These are phyloP conservation scores for Thozetella sp. DNA, from an alignment of 495 filamentous ascomycete genomes.

Conservation along the genomic window DNA sequence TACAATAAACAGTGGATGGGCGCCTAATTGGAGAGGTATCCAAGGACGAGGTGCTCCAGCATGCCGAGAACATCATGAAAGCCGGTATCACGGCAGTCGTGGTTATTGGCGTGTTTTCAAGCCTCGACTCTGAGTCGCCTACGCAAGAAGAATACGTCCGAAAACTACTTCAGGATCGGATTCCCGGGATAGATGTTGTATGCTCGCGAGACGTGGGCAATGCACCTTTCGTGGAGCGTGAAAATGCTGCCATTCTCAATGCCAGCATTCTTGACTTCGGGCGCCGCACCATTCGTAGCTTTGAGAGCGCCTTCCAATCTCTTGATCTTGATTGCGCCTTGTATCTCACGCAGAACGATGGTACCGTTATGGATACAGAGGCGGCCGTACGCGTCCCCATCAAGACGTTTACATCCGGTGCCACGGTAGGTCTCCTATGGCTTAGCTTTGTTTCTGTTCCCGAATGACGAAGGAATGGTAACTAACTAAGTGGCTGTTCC, in stretches of 20 bases:
- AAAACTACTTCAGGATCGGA: no score
- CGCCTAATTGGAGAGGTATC: constrained; percentile 27
- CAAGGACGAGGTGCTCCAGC: constrained; percentile 24
- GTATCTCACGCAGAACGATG: constrained; percentile 57
- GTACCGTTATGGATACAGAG: constrained; percentile 42
- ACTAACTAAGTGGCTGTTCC: no score
- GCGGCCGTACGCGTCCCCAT: constrained; percentile 49
- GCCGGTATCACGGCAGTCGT: constrained; percentile 30
- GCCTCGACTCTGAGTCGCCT: constrained; percentile 24
- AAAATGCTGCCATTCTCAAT: constrained; percentile 57
- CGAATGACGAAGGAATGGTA: no score
- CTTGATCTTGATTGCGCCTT: constrained; percentile 43
- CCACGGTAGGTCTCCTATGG: no score
- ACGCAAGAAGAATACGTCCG: no score
- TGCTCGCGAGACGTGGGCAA: constrained; percentile 41
- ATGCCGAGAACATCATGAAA: constrained; percentile 25
- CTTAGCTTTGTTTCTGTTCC: no score
- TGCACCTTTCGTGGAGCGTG: constrained; percentile 49
- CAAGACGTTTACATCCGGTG: constrained; percentile 51
- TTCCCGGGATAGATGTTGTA: constrained; percentile 19
- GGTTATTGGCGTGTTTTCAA: constrained; percentile 39
- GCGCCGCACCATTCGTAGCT: constrained; percentile 41
- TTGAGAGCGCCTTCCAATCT: constrained; percentile 39
- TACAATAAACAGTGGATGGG: no score
- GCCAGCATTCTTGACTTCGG: constrained; percentile 47